These are phyloP conservation scores for Trichoderma erinaceum DNA, from an alignment of 495 filamentous ascomycete genomes.

Conservation along the genomic window DNA sequence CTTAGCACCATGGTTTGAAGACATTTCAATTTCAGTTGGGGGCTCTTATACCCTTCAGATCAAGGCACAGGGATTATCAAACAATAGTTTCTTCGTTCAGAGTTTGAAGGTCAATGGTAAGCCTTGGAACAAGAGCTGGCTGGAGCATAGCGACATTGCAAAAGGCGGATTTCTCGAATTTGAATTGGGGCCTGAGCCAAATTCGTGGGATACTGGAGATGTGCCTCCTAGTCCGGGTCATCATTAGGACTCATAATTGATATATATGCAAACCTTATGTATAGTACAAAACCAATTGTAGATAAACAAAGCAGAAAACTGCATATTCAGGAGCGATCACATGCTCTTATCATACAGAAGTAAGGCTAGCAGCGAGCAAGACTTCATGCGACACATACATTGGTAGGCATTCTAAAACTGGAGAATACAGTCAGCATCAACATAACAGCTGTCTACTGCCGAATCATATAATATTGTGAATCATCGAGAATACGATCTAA, in stretches of 20 bases:
- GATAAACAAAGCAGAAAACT: no score
- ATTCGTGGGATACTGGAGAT: slow-evolving; percentile 50
- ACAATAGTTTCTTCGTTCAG: slow-evolving; percentile 53
- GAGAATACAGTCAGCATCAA: no score
- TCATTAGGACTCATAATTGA: neutral
- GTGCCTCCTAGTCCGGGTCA: slow-evolving; percentile 46
- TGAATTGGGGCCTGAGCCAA: slow-evolving; percentile 49
- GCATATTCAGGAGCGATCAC: no score
- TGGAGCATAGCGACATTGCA: slow-evolving; percentile 55
- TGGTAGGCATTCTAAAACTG: no score
- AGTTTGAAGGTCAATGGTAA: slow-evolving; percentile 43
- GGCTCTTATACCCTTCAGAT: slow-evolving; percentile 50
- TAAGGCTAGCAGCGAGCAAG: no score
- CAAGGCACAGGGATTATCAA: slow-evolving; percentile 42
- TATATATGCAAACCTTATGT: no score
- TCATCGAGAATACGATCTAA: no score
- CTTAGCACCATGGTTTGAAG: slow-evolving; percentile 55
- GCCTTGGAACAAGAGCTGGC: slow-evolving; percentile 52
- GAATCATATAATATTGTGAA: no score
- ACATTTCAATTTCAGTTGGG: slow-evolving; percentile 52
- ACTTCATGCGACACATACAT: no score
- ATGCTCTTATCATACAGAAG: no score
- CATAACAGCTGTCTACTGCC: no score
- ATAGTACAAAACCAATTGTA: no score
- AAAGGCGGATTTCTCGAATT: slow-evolving; percentile 59